These are phyloP conservation scores for Stromatinia cepivora DNA, from an alignment of 2,329 filamentous ascomycete genomes.

Conservation along the genomic window DNA sequence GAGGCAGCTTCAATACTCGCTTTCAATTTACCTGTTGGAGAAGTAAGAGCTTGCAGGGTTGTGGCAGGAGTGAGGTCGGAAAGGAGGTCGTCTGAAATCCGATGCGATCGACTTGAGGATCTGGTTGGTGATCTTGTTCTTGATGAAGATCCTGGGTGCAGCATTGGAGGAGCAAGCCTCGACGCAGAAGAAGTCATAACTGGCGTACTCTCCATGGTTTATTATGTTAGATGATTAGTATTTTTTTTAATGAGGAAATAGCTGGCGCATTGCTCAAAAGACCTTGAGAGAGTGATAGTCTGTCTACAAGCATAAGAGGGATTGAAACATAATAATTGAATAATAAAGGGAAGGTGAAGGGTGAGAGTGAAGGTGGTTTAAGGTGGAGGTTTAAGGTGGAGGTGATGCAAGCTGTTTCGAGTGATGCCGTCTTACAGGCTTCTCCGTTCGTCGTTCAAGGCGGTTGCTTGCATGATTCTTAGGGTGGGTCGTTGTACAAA, in stretches of 20 bases:
- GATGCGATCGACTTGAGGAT: constrained; percentile 30
- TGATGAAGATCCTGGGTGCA: constrained; percentile 29
- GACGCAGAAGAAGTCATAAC: constrained; percentile 31
- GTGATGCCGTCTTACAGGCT: constrained; percentile 20
- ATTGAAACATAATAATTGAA: constrained; percentile 16
- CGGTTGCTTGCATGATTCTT: constrained; percentile 23
- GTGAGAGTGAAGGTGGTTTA: no score
- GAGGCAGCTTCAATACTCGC: constrained; percentile 63
- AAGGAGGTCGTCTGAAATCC: constrained; percentile 56
- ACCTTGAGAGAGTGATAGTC: constrained; percentile 24
- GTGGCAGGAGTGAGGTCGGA: constrained; percentile 60
- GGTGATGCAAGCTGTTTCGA: constrained; percentile 22
- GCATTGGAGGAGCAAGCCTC: constrained; percentile 29
- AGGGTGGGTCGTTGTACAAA: constrained; percentile 22
- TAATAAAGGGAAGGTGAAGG: constrained; percentile 5
- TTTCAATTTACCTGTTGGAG: constrained; percentile 54
- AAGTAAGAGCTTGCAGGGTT: constrained; percentile 60
- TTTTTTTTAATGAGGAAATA: constrained; percentile 17
- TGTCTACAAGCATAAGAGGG: constrained; percentile 7
- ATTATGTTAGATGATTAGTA: constrained; percentile 29
- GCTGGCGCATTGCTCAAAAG: constrained; percentile 31
- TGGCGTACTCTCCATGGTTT: constrained; percentile 32
- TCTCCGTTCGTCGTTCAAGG: constrained; percentile 19
- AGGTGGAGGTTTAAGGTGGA: not conserved
- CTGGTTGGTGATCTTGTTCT: constrained; percentile 31